A percentile compares a stretch with the other conserved stretches of the same genome.
phyloP scores from a whole-genome alignment of 192 early-diverging fungal species.

The Funneliformis geosporum region DNA sequence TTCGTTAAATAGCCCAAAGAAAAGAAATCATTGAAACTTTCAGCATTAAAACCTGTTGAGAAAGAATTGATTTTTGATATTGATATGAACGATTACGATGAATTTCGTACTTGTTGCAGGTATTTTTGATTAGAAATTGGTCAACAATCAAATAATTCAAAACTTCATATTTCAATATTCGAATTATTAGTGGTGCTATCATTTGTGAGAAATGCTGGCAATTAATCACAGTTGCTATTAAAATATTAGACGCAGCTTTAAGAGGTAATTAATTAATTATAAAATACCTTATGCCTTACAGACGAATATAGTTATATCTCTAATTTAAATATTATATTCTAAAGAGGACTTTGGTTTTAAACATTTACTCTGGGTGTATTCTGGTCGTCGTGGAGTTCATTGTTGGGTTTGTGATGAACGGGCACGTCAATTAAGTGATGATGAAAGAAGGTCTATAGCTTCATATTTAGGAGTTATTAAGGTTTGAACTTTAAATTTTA shows the following conservation, averaged over 20 bases:
- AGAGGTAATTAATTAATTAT: slow-evolving; percentile 42
- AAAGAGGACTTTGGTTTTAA: slow-evolving; percentile 94
- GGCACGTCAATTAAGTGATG: slow-evolving; percentile 75
- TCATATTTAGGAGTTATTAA: slow-evolving; percentile 79
- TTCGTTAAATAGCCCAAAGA: slow-evolving; percentile 69
- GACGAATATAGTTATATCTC: background rate
- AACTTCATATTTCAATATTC: background rate
- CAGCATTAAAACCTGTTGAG: slow-evolving; percentile 73
- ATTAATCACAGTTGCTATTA: slow-evolving; percentile 90
- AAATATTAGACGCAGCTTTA: slow-evolving; percentile 77
- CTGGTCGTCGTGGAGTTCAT: slow-evolving; percentile 96
- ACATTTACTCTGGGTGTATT: slow-evolving; percentile 92
- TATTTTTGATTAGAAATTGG: background rate
- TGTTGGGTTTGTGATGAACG: slow-evolving; percentile 96
- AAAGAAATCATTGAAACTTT: slow-evolving; percentile 70
- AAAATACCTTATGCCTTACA: background rate
- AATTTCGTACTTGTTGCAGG: slow-evolving; percentile 91
- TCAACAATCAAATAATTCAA: background rate
- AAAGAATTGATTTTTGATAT: slow-evolving; percentile 98
- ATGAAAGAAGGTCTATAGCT: slow-evolving; percentile 80
- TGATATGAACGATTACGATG: slow-evolving; percentile 99
- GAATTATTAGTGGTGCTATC: slow-evolving; percentile 63
- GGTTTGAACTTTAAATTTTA: slow-evolving; percentile 34
- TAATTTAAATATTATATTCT: background rate
- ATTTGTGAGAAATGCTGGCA: slow-evolving; percentile 92